These are phyloP conservation scores for Eucalyptus cladocalyx DNA, from an alignment of 345 rosid species.

Conservation along the genomic window DNA sequence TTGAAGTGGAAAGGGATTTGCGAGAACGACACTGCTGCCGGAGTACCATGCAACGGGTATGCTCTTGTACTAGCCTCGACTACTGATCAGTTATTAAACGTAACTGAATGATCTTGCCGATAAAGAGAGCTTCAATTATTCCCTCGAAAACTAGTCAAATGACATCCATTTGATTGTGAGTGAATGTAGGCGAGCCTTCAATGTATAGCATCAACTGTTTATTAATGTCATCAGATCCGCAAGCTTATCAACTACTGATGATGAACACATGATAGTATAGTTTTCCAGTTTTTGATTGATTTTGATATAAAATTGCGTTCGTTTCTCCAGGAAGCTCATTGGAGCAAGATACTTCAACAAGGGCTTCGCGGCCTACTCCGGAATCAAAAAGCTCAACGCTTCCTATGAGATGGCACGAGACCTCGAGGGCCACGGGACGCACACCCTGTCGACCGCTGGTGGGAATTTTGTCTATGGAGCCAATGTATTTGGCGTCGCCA, in stretches of 20 bases:
- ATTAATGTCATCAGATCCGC: neutral
- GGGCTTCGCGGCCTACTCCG: constrained; percentile 5
- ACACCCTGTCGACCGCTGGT: constrained; percentile 35
- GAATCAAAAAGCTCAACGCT: neutral
- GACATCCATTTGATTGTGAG: neutral
- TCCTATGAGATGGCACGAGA: constrained; percentile 9
- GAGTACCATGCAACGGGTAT: constrained; percentile 42
- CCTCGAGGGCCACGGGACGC: constrained; percentile 38
- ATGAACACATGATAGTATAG: neutral
- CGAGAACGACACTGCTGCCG: constrained; percentile 6
- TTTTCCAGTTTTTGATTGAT: neutral
- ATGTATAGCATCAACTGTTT: neutral
- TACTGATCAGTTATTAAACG: neutral
- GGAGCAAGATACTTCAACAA: constrained; percentile 44
- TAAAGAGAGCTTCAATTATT: neutral
- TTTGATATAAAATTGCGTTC: neutral
- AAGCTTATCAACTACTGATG: neutral
- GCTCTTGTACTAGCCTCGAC: neutral
- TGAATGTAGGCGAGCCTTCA: neutral
- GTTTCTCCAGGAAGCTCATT: constrained; percentile 36
- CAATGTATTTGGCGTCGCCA: constrained; percentile 4
- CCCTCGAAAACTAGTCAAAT: neutral
- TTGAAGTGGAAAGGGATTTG: constrained; percentile 43
- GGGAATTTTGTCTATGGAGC: constrained; percentile 29
- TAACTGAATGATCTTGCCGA: neutral